phyloP scores from a whole-genome alignment of 257 asterid species.

The Eustoma russellianum region DNA sequence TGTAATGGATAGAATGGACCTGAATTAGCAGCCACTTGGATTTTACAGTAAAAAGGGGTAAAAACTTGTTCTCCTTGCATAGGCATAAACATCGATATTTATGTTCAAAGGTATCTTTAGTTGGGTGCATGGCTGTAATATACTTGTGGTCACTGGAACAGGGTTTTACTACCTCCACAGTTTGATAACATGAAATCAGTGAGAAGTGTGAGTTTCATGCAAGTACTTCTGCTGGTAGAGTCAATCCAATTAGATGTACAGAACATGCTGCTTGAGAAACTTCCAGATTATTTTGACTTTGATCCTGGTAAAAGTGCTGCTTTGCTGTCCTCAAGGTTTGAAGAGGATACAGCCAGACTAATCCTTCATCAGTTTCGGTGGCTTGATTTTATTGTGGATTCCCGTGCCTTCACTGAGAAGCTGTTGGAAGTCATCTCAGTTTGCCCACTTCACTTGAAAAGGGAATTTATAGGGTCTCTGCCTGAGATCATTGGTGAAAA shows the following conservation, averaged over 20 bases:
- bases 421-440: slow-evolving; percentile 61
- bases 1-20: not conserved
- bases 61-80: not conserved
- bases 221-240: slow-evolving; percentile 52
- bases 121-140: not conserved
- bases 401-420: slow-evolving; percentile 59
- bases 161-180: slow-evolving; percentile 61
- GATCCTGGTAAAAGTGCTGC: slow-evolving; percentile 26
- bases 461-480: slow-evolving; percentile 73
- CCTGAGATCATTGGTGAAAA: slow-evolving; percentile 79
- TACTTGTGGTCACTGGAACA: slow-evolving; percentile 7
- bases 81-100: no score
- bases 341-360: slow-evolving; percentile 67
- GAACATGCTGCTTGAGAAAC: slow-evolving; percentile 67
- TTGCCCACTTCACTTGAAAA: slow-evolving; percentile 68
- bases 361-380: slow-evolving; percentile 73
- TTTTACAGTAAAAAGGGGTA: not conserved
- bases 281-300: slow-evolving; percentile 68
- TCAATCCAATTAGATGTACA: slow-evolving; percentile 62
- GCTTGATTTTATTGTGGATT: slow-evolving; percentile 79
- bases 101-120: no score
- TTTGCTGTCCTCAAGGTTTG: slow-evolving; percentile 31
- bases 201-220: slow-evolving; percentile 50
- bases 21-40: not conserved
- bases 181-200: slow-evolving; percentile 46